Base-by-base conservation (phyloP, 768 basidiomycete genomes). In the Boletales sp. region DNA sequence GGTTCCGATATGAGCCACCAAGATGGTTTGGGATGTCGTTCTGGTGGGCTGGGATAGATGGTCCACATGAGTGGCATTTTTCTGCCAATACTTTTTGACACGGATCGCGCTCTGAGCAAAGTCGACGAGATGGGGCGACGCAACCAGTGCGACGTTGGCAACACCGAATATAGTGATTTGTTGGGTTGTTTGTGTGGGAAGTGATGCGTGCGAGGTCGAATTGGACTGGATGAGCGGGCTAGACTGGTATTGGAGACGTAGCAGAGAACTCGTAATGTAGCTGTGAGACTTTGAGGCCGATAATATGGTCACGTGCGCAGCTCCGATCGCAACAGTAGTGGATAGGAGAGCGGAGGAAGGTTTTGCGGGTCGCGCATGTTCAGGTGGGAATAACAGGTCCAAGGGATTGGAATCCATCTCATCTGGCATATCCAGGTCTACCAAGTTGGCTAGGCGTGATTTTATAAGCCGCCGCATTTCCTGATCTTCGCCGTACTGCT, bases 81-180 rank as follows among this genome's bases (percentile, higher is more conserved):
- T 44, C 21, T 53, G 39, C 63, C 54, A 60, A 71, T 71, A 47
- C 70, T 72, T 72, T 18, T 72, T 72, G 17, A 83, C 70, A 27
- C 81, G 81, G 19, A 85, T 65, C 42, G 78, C 53, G 53, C 77
- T 72, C 64, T 79, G 83, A 10, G 77, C 74, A 56, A 86, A 86
- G 21, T 72, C 66, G 69, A 86, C 78, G 31, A 86, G 66, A 51
- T 78, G 78, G 18, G 86, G 83, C n/a, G 67, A 76, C 12, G 84
- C 69, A 7, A 61, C 61, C 43, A 83, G 52, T 14, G 67, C 65
- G 21, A 77, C 48, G 37, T 75, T 72, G 1, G 74, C 74, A 15
- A 78, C 35, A 19, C 70, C 64, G 24, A 81, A 38, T 17, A 74
- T 48, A 39, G 40, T 44, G 13, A 60, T 55, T n/a, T 65, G 68